These are phyloP conservation scores for Pythium diclinum DNA, from an alignment of 352 stramenopile genomes.

Conservation along the genomic window DNA sequence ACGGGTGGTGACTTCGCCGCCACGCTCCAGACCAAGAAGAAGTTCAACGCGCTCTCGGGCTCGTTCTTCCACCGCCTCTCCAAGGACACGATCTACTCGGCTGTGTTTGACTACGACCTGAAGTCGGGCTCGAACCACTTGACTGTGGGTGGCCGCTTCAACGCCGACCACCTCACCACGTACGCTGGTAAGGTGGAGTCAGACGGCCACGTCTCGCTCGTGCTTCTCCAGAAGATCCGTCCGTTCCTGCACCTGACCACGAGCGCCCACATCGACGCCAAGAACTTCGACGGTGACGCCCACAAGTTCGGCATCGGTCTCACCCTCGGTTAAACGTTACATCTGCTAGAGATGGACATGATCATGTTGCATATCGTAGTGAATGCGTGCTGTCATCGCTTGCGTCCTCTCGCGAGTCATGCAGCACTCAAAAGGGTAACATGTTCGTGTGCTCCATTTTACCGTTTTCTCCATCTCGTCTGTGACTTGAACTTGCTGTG, in stretches of 20 bases:
- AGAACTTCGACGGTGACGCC: conserved; percentile 89
- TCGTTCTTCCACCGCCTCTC: conserved; percentile 85
- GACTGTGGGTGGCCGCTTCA: conserved; percentile 78
- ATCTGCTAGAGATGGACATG: conserved; percentile 16
- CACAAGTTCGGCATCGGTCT: conserved; percentile 91
- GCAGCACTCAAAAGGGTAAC: conserved; percentile 15
- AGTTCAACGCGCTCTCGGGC: conserved; percentile 73
- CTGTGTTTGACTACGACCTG: conserved; percentile 87
- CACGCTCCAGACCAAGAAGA: conserved; percentile 85
- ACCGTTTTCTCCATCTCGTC: neutral
- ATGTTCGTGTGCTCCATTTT: conserved; percentile 14
- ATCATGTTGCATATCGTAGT: conserved; percentile 14
- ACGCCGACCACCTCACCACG: conserved; percentile 75
- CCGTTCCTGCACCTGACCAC: conserved; percentile 82
- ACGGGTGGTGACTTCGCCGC: conserved; percentile 69
- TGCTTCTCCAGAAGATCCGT: conserved; percentile 83
- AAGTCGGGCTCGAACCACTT: conserved; percentile 83
- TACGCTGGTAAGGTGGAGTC: conserved; percentile 87
- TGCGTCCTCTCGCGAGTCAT: neutral
- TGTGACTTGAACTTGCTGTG: neutral
- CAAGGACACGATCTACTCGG: conserved; percentile 82
- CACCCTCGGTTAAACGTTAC: conserved; percentile 72
- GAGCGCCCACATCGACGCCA: conserved; percentile 84
- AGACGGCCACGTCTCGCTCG: conserved; percentile 83
- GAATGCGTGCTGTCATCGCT: neutral